Evolutionary conservation across 148 eudicot genomes (phyloP), one percentile per base, ranked within the genome.

Genomic region (Persicaria tinctoria): DNA sequence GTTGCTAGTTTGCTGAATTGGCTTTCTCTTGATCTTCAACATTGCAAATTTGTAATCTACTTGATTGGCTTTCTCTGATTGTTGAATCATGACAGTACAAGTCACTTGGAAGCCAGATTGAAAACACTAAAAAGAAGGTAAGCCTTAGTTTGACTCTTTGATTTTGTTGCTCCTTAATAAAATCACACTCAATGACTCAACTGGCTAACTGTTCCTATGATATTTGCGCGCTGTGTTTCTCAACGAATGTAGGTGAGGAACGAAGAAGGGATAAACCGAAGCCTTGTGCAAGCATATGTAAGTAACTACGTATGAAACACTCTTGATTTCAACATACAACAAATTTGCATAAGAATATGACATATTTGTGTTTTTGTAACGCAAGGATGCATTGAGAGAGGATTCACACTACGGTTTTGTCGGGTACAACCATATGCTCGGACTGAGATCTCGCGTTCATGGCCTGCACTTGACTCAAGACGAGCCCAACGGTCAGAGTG

Each of bases 71-170:
- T 1, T 70, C 12, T 47, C 41, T 71, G 55, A 50, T 20, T 17
- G 38, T 57, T 10, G 38, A n/a, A 78, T 81, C 73, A 68, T 76
- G 23, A 63, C 86, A 92, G 96, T 79, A 70, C 51, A 89, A 87
- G 77, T 78, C 76, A 74, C 51, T 93, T 13, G 17, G 75, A 54
- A 76, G 47, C 72, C 85, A 83, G 79, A 87, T 81, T 27, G 91
- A 87, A 16, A 90, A 88, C 38, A 51, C 54, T 70, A 93, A 84
- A 85, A 93, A 90, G 77, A 93, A 93, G 97, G 97, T 90, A 46
- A 73, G 78, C 56, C 73, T 53, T 45, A 69, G 50, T 6, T 5
- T 16, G 59, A 5, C 20, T 59, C 55, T 8, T 23, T 60, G 44
- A 56, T 55, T 18, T 50, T 4, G n/a, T n/a, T 50, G 38, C 5